Conservation (phyloP, 1,284 basidiomycete genomes). For the Sporisorium sorghi region DNA sequence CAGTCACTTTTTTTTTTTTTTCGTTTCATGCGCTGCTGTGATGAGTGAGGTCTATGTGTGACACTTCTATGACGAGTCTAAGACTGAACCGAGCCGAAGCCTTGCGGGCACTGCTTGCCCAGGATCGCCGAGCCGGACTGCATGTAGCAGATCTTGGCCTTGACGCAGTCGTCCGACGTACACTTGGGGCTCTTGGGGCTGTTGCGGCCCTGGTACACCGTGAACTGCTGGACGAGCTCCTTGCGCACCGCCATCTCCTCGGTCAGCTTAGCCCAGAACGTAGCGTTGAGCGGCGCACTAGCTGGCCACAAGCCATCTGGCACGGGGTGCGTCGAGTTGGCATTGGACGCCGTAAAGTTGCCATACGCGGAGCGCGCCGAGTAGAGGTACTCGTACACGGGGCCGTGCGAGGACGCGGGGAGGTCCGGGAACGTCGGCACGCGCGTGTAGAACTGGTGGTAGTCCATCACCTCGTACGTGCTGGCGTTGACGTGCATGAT, state of each 20-base stretch:
- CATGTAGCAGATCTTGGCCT: slow-evolving; percentile 83
- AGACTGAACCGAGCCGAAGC: slow-evolving; percentile 78
- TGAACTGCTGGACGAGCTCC: slow-evolving; percentile 77
- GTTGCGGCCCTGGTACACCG: slow-evolving; percentile 78
- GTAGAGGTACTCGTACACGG: slow-evolving; percentile 79
- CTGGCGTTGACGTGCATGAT: slow-evolving; percentile 82
- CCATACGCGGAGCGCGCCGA: slow-evolving; percentile 77
- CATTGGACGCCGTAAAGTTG: slow-evolving; percentile 71
- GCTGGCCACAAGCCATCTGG: slow-evolving; percentile 73
- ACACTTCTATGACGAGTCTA: not conserved
- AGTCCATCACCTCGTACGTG: slow-evolving; percentile 68
- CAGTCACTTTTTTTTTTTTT: no score
- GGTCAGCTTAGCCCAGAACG: slow-evolving; percentile 84
- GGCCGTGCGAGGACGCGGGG: slow-evolving; percentile 76
- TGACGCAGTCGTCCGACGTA: slow-evolving; percentile 74
- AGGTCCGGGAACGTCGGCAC: slow-evolving; percentile 41
- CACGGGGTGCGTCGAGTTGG: slow-evolving; percentile 19
- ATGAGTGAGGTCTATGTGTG: not conserved
- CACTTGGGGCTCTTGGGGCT: slow-evolving; percentile 75
- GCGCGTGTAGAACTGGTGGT: slow-evolving; percentile 63
- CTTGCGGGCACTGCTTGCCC: slow-evolving; percentile 74
- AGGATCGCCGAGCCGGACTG: slow-evolving; percentile 77
- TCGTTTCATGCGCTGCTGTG: no score
- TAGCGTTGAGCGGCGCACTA: slow-evolving; percentile 80
- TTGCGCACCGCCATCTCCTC: slow-evolving; percentile 77